Base-by-base conservation (phyloP, 768 basidiomycete genomes). In the Strobilomyces confusus region DNA sequence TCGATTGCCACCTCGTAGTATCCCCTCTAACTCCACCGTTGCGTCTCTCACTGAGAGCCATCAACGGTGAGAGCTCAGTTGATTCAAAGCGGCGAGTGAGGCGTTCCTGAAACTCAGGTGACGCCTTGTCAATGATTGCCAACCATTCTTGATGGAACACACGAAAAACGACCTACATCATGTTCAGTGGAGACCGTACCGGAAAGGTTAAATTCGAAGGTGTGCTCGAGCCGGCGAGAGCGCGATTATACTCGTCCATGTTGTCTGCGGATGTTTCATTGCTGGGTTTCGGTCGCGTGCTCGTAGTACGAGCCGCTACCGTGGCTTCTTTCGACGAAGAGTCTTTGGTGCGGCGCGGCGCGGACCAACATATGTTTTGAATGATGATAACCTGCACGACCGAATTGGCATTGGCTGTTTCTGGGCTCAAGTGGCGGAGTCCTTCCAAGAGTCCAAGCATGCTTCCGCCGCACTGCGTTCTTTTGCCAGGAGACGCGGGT, bases 11-110 rank as follows among this genome's bases (percentile, higher is more conserved):
- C 26, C n/a, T n/a, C n/a, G n/a, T n/a, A n/a, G 34, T 37, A 33
- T 33, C 65, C 64, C 26, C 63, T 56, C 54, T 62, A 65, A 62
- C 57, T 26, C 63, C 64, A 55, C 11, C 30, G 6, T 6, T 34
- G 34, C 9, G 17, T 22, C 26, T 25, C 41, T 38, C 32, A 25
- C 34, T 47, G 38, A 34, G 38, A n/a, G 13, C 23, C 33, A 42
- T 19, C 26, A 9, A 20, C n/a, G 25, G 45, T 25, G 19, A 23
- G 29, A 29, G 12, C 38, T 51, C 26, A 26, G 43, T 20, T 25
- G 45, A 50, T 17, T n/a, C 23, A 15, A 22, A 36, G 26, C 14
- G 25, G 32, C 22, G n/a, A 19, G 12, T 36, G 34, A 45, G 32
- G 32, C 23, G 22, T 8, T 47, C 29, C 13, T 20, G 41, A 6